Evolutionary conservation across 768 basidiomycete genomes (phyloP).

Genomic region (Cystobasidium tubakii): DNA sequence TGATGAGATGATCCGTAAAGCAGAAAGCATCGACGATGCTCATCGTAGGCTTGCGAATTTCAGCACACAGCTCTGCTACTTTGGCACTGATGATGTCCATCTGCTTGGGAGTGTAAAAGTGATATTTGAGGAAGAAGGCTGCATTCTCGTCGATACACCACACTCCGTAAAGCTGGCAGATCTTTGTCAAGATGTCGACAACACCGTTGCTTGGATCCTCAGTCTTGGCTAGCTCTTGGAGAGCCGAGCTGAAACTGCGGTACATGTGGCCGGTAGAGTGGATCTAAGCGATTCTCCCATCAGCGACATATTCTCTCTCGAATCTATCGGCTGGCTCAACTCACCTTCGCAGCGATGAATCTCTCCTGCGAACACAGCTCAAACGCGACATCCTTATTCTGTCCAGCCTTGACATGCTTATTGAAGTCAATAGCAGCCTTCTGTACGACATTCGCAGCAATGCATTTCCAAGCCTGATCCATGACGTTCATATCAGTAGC

Average conservation of each 20-base stretch:
- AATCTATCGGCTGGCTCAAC: not conserved
- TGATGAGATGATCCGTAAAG: conserved; percentile 48
- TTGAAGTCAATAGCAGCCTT: conserved; percentile 51
- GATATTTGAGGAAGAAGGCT: conserved; percentile 52
- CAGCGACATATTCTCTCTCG: too few species aligned
- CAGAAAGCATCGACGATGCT: conserved; percentile 46
- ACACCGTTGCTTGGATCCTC: conserved; percentile 46
- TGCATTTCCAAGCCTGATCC: conserved; percentile 50
- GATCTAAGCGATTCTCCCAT: not conserved
- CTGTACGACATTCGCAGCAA: conserved; percentile 51
- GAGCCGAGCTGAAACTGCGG: conserved; percentile 49
- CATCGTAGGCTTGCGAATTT: conserved; percentile 45
- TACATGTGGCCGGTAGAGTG: conserved; percentile 52
- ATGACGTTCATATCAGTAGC: conserved; percentile 48
- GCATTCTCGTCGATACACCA: conserved; percentile 53
- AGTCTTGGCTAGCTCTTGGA: conserved; percentile 48
- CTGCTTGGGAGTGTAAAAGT: conserved; percentile 43
- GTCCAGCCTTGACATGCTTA: conserved; percentile 47
- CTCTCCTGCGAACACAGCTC: conserved; percentile 51
- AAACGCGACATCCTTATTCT: conserved; percentile 51
- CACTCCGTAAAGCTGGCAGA: conserved; percentile 51
- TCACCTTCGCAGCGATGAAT: conserved; percentile 52
- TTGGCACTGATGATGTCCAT: conserved; percentile 44
- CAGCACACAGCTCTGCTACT: conserved; percentile 45
- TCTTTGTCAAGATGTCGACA: conserved; percentile 47